Evolutionary conservation across 2,329 filamentous ascomycete species (phyloP).

Genomic region (Trichoderma asperellum): DNA sequence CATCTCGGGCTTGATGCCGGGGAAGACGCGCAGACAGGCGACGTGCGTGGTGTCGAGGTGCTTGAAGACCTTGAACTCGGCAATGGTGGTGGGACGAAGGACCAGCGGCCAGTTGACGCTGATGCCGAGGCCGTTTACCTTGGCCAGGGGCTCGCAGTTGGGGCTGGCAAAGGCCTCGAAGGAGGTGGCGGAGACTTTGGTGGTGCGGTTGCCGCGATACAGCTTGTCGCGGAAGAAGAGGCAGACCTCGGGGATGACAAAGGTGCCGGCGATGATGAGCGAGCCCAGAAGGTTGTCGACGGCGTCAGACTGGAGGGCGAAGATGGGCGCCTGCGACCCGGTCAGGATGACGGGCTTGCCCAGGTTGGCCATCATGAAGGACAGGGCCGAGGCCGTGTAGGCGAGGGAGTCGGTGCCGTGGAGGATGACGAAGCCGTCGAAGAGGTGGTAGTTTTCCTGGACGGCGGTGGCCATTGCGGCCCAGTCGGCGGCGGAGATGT

Average conservation of each 20-base stretch:
- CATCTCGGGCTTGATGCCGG: constrained; percentile 92
- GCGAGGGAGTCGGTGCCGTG: constrained; percentile 90
- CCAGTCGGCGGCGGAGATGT: constrained; percentile 86
- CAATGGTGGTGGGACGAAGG: constrained; percentile 71
- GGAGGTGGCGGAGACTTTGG: constrained; percentile 83
- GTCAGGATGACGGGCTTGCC: constrained; percentile 92
- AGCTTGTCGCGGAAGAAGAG: constrained; percentile 92
- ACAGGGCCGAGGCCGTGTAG: constrained; percentile 87
- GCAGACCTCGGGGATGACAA: constrained; percentile 90
- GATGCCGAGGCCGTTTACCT: constrained; percentile 78
- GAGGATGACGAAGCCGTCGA: constrained; percentile 88
- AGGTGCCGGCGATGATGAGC: constrained; percentile 87
- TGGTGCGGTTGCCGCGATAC: constrained; percentile 84
- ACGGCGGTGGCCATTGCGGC: constrained; percentile 80
- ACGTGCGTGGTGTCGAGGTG: constrained; percentile 86
- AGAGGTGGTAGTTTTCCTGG: constrained; percentile 81
- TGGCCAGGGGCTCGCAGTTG: constrained; percentile 81
- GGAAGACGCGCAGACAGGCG: constrained; percentile 86
- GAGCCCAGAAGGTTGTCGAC: constrained; percentile 88
- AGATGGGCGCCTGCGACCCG: constrained; percentile 81
- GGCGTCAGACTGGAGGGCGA: constrained; percentile 87
- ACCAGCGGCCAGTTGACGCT: constrained; percentile 81
- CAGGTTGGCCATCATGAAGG: constrained; percentile 89
- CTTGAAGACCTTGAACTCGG: constrained; percentile 73
- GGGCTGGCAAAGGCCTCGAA: constrained; percentile 88